Percentiles rank a stretch among this genome's conserved stretches.
Conservation (phyloP, 306 rosid species). For the Cucurbita argyrosperma region DNA sequence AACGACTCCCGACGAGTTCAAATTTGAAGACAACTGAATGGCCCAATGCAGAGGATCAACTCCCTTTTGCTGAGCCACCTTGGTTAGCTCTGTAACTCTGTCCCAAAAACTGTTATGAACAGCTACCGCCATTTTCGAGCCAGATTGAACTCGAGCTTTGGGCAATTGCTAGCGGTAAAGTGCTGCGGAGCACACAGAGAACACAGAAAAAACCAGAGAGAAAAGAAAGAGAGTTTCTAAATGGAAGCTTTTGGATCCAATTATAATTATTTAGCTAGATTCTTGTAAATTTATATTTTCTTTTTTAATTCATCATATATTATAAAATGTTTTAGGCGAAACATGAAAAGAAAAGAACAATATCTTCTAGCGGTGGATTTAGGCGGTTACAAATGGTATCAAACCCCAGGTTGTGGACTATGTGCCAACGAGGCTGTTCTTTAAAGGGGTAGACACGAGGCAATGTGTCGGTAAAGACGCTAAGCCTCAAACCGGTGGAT, state of each 20-base stretch:
- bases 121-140: conserved; percentile 33
- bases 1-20: conserved; percentile 60
- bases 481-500: too few species aligned
- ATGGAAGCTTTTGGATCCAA: neutral
- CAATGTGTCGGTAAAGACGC: too few species aligned
- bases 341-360: too few species aligned
- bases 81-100: conserved; percentile 46
- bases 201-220: neutral
- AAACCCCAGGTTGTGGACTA: too few species aligned
- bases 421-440: too few species aligned
- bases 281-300: neutral
- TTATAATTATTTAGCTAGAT: neutral
- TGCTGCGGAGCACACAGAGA: neutral
- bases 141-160: conserved; percentile 7
- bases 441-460: too few species aligned
- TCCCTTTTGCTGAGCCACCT: conserved; percentile 65
- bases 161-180: neutral
- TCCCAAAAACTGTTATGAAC: conserved; percentile 23
- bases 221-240: neutral
- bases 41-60: conserved; percentile 85
- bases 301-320: too few species aligned
- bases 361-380: too few species aligned
- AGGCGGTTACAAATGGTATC: too few species aligned
- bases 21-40: conserved; percentile 46
- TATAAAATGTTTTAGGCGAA: too few species aligned